Evolutionary conservation across 2,329 filamentous ascomycete genomes (phyloP).

Genomic region (Ophiocordyceps sinensis): DNA sequence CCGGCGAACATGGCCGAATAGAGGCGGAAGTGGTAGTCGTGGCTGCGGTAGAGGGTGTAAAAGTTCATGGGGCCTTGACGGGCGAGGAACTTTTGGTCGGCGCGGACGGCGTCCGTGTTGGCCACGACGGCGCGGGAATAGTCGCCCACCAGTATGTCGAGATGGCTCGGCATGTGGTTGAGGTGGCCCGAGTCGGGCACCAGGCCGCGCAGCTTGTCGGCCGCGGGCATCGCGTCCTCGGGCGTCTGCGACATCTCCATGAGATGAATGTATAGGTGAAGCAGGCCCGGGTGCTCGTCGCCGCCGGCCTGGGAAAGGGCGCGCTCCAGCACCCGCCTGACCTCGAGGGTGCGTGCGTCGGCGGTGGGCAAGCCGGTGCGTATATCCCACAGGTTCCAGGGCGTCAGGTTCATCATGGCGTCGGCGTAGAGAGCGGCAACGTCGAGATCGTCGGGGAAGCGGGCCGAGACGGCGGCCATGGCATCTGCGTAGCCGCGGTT

Average conservation of each 20-base stretch:
- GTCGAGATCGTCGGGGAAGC: conserved; percentile 25
- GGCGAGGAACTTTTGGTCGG: conserved; percentile 52
- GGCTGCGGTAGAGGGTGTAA: conserved; percentile 62
- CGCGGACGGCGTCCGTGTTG: conserved; percentile 50
- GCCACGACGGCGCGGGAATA: conserved; percentile 52
- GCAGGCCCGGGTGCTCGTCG: conserved; percentile 48
- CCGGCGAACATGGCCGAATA: conserved; percentile 70
- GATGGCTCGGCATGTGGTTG: conserved; percentile 64
- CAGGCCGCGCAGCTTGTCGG: conserved; percentile 47
- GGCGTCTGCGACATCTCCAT: conserved; percentile 63
- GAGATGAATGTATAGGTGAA: conserved; percentile 65
- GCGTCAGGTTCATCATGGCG: conserved; percentile 32
- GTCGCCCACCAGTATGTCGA: conserved; percentile 60
- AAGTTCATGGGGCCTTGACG: conserved; percentile 51
- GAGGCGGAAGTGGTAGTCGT: conserved; percentile 61
- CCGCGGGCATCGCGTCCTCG: conserved; percentile 44
- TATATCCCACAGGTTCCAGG: conserved; percentile 30
- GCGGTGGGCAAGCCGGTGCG: conserved; percentile 16
- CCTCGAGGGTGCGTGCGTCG: conserved; percentile 17
- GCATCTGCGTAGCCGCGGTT: conserved; percentile 20
- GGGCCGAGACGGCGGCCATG: conserved; percentile 22
- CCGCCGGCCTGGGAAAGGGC: conserved; percentile 30
- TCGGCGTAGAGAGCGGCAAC: conserved; percentile 23
- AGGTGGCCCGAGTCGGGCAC: conserved; percentile 58
- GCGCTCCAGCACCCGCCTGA: conserved; percentile 19